Evolutionary conservation across 2,329 filamentous ascomycete species (phyloP).

Genomic region (Lithohypha guttulata): DNA sequence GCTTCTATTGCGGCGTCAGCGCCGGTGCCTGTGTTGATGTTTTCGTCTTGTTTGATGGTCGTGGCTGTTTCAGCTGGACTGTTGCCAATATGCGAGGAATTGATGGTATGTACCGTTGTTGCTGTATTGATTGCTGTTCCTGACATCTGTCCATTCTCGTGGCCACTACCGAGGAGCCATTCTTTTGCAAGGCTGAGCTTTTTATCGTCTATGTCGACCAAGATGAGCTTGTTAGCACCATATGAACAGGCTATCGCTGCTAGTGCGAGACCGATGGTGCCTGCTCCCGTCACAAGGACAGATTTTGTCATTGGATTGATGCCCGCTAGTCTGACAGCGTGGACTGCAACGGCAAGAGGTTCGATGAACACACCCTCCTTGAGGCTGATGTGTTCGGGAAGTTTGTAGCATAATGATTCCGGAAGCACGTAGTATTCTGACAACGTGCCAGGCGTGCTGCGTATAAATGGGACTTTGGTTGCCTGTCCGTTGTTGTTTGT

Average conservation of each 20-base stretch:
- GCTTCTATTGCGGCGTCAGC: conserved; percentile 34
- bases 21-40: too few species aligned
- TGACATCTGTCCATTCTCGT: too few species aligned
- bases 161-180: too few species aligned
- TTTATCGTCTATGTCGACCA: conserved; percentile 50
- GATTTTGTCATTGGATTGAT: conserved; percentile 15
- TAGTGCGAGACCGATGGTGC: conserved; percentile 47
- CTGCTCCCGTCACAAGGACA: conserved; percentile 31
- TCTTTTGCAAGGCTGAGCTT: conserved; percentile 45
- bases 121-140: too few species aligned
- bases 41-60: too few species aligned
- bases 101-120: too few species aligned
- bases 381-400: conserved; percentile 29
- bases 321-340: conserved; percentile 30
- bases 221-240: conserved; percentile 49
- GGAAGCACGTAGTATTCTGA: conserved; percentile 29
- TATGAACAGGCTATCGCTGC: conserved; percentile 50
- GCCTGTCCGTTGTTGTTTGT: too few species aligned
- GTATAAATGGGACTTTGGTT: neutral
- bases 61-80: too few species aligned
- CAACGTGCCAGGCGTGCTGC: conserved; percentile 28
- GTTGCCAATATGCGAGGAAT: too few species aligned
- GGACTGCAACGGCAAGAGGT: conserved; percentile 39
- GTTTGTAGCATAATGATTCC: conserved; percentile 30
- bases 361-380: conserved; percentile 39